These are phyloP conservation scores for Boletales sp. DNA, from an alignment of 768 basidiomycete species.

Conservation along the genomic window DNA sequence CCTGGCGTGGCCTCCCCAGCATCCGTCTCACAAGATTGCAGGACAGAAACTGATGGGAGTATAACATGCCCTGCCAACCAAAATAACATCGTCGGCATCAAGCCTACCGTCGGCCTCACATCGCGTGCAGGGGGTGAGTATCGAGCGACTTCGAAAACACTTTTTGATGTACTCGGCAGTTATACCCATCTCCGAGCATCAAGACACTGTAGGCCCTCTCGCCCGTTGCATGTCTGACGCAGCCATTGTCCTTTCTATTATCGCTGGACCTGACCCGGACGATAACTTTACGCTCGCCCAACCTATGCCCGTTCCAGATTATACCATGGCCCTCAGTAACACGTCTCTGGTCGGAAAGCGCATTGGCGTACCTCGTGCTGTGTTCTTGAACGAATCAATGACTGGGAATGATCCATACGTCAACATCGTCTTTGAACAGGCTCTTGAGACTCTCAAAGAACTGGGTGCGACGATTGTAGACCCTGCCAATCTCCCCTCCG, in stretches of 20 bases:
- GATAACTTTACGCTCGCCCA: slow-evolving; percentile 55
- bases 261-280: slow-evolving; percentile 52
- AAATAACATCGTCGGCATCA: slow-evolving; percentile 58
- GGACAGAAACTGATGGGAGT: slow-evolving; percentile 51
- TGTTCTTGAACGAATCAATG: slow-evolving; percentile 30
- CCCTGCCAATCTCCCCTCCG: slow-evolving; percentile 59
- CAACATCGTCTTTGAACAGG: slow-evolving; percentile 37
- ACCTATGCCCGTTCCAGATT: slow-evolving; percentile 52
- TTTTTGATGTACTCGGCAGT: slow-evolving; percentile 31
- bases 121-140: slow-evolving; percentile 54
- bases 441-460: slow-evolving; percentile 34
- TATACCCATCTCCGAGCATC: slow-evolving; percentile 53
- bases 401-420: slow-evolving; percentile 27
- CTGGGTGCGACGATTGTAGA: slow-evolving; percentile 54
- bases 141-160: neutral
- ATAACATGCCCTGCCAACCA: slow-evolving; percentile 49
- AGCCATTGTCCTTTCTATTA: slow-evolving; percentile 52
- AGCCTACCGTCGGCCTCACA: slow-evolving; percentile 57
- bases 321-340: slow-evolving; percentile 46
- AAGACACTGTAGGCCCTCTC: slow-evolving; percentile 60
- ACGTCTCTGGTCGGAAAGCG: slow-evolving; percentile 48
- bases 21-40: neutral
- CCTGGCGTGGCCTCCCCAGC: neutral
- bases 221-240: slow-evolving; percentile 52
- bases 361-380: slow-evolving; percentile 49